Evolutionary conservation across 805 yeast species (phyloP).

Genomic region (Metschnikowia noctiluminum): DNA sequence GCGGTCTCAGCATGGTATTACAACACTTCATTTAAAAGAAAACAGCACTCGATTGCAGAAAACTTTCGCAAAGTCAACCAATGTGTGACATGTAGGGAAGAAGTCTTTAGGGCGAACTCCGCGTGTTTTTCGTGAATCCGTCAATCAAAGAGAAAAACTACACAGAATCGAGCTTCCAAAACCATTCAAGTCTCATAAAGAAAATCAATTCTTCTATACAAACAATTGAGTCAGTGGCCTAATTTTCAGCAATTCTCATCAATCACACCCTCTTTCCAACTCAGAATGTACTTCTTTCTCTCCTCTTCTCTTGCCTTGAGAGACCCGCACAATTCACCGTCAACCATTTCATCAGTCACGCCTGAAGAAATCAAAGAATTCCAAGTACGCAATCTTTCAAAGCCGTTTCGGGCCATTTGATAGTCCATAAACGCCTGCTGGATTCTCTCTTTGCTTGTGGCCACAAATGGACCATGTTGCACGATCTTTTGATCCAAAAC

Average conservation of each 20-base stretch:
- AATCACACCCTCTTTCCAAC: constrained; percentile 10
- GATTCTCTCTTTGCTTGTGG: constrained; percentile 61
- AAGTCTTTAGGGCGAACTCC: too few relatives aligned
- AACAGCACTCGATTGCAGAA: too few relatives aligned
- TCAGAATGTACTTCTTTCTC: constrained; percentile 10
- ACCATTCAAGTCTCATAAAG: too few relatives aligned
- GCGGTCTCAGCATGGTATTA: too few relatives aligned
- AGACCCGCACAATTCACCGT: constrained; percentile 35
- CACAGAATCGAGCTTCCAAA: too few relatives aligned
- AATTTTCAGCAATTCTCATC: constrained; percentile 2
- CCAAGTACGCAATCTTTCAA: constrained; percentile 66
- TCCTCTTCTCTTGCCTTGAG: constrained; percentile 28
- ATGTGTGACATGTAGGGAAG: too few relatives aligned
- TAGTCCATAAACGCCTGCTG: constrained; percentile 70
- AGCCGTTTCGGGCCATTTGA: constrained; percentile 65
- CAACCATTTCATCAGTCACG: constrained; percentile 41
- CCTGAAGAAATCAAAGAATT: constrained; percentile 43
- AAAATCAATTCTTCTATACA: too few relatives aligned
- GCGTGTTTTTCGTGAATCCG: too few relatives aligned
- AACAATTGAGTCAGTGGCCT: too few relatives aligned
- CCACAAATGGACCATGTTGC: constrained; percentile 92
- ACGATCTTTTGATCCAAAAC: constrained; percentile 70
- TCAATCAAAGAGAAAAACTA: too few relatives aligned
- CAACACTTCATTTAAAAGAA: too few relatives aligned
- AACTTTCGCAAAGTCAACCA: too few relatives aligned